These are phyloP conservation scores for Gryganskiella cystojenkinii DNA, from an alignment of 192 early-diverging fungal species.

Conservation along the genomic window DNA sequence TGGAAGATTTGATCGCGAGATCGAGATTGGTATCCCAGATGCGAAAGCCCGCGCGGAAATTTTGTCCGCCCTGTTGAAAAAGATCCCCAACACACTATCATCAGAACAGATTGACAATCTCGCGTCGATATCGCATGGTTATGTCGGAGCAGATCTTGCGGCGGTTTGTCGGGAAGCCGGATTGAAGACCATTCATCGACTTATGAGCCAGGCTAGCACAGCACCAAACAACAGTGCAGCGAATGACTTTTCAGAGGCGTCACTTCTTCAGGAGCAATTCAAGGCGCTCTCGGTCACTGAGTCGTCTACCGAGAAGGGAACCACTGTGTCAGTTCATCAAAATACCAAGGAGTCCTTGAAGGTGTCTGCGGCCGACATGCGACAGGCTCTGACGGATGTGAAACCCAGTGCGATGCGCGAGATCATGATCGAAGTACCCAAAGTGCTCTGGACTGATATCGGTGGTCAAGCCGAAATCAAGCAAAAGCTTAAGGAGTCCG, in stretches of 20 bases:
- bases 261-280: slow-evolving; percentile 8
- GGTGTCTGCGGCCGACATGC: slow-evolving; percentile 68
- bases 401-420: slow-evolving; percentile 90
- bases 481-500: slow-evolving; percentile 90
- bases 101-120: slow-evolving; percentile 65
- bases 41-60: slow-evolving; percentile 76
- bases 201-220: slow-evolving; percentile 5
- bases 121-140: slow-evolving; percentile 85
- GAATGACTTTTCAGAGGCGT: background rate
- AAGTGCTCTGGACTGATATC: slow-evolving; percentile 93
- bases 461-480: slow-evolving; percentile 95
- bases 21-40: slow-evolving; percentile 95
- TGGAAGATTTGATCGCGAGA: slow-evolving; percentile 94
- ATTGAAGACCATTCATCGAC: slow-evolving; percentile 75
- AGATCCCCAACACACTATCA: slow-evolving; percentile 76
- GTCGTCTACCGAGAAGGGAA: background rate
- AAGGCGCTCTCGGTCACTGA: slow-evolving; percentile 8
- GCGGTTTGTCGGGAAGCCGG: slow-evolving; percentile 91
- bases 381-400: slow-evolving; percentile 61
- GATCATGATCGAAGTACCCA: slow-evolving; percentile 92
- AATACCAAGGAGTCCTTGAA: slow-evolving; percentile 45
- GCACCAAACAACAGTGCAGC: background rate
- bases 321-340: background rate
- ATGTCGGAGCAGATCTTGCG: slow-evolving; percentile 97
- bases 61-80: slow-evolving; percentile 70